Base-by-base conservation (phyloP, 1,284 basidiomycete genomes). In the Microbotryum intermedium region DNA sequence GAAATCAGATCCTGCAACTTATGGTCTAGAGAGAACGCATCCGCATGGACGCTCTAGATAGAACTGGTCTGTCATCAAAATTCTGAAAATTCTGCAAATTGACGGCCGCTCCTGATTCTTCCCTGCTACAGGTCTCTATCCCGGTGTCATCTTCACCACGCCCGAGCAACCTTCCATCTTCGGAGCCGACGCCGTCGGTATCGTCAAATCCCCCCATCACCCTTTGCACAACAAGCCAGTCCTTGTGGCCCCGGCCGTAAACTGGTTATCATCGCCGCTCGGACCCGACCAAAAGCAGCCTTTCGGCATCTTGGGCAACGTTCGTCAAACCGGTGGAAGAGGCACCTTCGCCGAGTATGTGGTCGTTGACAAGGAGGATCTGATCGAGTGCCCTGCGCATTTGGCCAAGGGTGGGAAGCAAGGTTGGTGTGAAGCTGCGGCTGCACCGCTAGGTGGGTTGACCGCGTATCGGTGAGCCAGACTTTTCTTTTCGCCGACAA, bases 331-430 rank as follows among this genome's bases (percentile, higher is more conserved):
- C 2, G 49, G 53, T 2, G 70, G 69, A 2, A 55, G 66, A 42
- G 90, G 90, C 0, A 87, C 86, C 0, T 90, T 90, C 70, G 75
- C 84, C 4, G 83, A 90, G 63, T 88, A 89, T 71, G 79, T 89
- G 23, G 81, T 82, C 16, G 84, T 91, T 13, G 83, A 83, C 56
- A 80, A 84, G 50, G 79, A 85, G 59, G 81, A 87, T 61, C 79
- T 90, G 23, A 78, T 91, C 25, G 76, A 66, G 2, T 83, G 83
- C 4, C 89, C 88, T 0, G 74, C 79, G 18, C 84, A 90, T 71
- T 79, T 92, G 25, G 78, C 81, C 58, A 83, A 88, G 67, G 77
- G 48, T 81, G 58, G 50, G 5, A 57, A 47, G 42, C 50, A 65
- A 28, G 55, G 58, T 18, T 62, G 58, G 60, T 54, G 51, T 10